These are phyloP conservation scores for Aspergillus leporis DNA, from an alignment of 495 filamentous ascomycete species.

Conservation along the genomic window DNA sequence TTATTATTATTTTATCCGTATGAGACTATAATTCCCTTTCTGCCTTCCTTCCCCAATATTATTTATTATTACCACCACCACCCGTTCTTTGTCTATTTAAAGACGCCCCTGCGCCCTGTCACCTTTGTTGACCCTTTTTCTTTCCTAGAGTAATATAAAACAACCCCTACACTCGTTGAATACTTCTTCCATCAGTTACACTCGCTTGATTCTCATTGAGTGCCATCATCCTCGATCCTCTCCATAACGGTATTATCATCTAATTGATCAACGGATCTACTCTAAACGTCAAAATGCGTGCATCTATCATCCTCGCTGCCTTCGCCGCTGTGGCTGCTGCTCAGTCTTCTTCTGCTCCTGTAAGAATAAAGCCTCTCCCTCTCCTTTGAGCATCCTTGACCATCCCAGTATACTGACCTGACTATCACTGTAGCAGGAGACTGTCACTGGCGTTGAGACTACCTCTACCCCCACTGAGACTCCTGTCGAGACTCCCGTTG, in stretches of 20 bases:
- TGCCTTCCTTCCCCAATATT: background rate
- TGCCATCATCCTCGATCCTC: slow-evolving; percentile 7
- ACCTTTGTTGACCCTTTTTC: slow-evolving; percentile 15
- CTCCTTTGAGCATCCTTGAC: background rate
- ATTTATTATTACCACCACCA: background rate
- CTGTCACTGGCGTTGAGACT: slow-evolving; percentile 32
- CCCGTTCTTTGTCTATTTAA: slow-evolving; percentile 18
- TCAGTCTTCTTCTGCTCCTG: slow-evolving; percentile 21
- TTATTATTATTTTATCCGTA: background rate
- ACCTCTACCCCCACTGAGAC: slow-evolving; percentile 23
- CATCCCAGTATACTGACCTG: background rate
- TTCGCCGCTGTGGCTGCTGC: slow-evolving; percentile 44
- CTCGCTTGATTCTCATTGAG: slow-evolving; percentile 9
- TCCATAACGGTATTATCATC: slow-evolving; percentile 5
- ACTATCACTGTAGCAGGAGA: slow-evolving; percentile 20
- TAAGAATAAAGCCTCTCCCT: slow-evolving; percentile 25
- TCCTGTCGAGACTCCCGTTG: slow-evolving; percentile 24
- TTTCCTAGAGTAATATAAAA: slow-evolving; percentile 22
- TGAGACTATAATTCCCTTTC: background rate
- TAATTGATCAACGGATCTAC: slow-evolving; percentile 5
- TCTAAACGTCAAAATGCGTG: slow-evolving; percentile 39
- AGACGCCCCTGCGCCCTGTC: slow-evolving; percentile 22
- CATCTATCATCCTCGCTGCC: slow-evolving; percentile 39
- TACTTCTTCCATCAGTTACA: slow-evolving; percentile 10
- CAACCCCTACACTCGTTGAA: slow-evolving; percentile 11